These are phyloP conservation scores for Daldinia childiae DNA, from an alignment of 495 filamentous ascomycete genomes.

Conservation along the genomic window DNA sequence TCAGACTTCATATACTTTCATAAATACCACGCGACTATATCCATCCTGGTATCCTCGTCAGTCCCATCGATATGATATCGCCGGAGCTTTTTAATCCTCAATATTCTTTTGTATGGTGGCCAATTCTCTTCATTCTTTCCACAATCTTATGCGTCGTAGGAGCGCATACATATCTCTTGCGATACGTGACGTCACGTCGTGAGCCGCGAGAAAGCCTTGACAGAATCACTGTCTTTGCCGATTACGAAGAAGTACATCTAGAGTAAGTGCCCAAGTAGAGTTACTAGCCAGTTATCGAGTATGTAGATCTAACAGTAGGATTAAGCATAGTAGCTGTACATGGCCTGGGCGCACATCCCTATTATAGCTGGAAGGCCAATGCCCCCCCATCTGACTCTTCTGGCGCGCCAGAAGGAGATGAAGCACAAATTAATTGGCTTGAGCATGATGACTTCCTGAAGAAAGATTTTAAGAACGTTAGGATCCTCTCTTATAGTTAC, in stretches of 20 bases:
- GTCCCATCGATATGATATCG: not conserved
- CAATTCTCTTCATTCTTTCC: not conserved
- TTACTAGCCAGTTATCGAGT: not conserved
- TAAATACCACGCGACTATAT: not conserved
- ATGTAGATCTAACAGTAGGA: not conserved
- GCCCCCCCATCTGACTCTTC: not conserved
- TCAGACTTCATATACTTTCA: not conserved
- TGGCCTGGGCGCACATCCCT: conserved; percentile 5
- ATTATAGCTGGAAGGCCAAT: conserved; percentile 1
- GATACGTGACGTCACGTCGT: not conserved
- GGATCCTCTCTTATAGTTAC: conserved; percentile 1
- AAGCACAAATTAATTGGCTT: not conserved
- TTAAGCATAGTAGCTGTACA: conserved; percentile 11
- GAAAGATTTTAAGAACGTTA: conserved; percentile 6
- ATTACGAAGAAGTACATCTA: conserved; percentile 3
- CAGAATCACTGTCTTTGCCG: not conserved
- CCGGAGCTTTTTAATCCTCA: not conserved
- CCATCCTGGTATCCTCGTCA: not conserved
- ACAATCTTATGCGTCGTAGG: not conserved
- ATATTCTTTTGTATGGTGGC: not conserved
- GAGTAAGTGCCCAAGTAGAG: not conserved
- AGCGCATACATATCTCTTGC: not conserved
- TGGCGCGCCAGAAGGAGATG: not conserved
- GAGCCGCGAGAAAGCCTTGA: conserved; percentile 3
- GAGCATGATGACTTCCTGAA: conserved; percentile 7